phyloP scores from a whole-genome alignment of 495 filamentous ascomycete species.

The Bathelium albidoporum region DNA sequence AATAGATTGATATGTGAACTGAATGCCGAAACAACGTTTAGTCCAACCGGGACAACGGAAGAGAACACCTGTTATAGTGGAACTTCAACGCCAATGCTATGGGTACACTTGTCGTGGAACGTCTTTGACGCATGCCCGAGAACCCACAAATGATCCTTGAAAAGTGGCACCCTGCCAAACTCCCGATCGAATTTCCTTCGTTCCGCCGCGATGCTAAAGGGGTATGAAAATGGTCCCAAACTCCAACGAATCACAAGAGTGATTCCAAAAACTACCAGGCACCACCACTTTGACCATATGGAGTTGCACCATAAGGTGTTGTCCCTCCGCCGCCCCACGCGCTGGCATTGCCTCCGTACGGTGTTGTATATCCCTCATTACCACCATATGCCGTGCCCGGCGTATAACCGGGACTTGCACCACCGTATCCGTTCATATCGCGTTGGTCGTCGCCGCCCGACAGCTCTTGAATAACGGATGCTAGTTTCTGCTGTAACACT shows the following conservation, averaged over 20 bases:
- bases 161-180: too few relatives aligned
- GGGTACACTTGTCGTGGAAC: too few relatives aligned
- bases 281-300: conserved; percentile 12
- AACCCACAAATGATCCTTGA: too few relatives aligned
- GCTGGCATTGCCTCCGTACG: not conserved
- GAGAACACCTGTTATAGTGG: too few relatives aligned
- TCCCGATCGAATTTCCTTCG: not conserved
- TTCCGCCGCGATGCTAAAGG: not conserved
- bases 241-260: not conserved
- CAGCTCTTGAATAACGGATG: conserved; percentile 68
- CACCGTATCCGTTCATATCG: conserved; percentile 40
- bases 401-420: conserved; percentile 29
- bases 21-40: too few relatives aligned
- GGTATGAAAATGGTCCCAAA: not conserved
- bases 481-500: conserved; percentile 81
- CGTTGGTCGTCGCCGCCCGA: conserved; percentile 36
- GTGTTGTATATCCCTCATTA: not conserved
- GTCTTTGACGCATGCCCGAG: too few relatives aligned
- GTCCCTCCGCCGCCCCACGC: conserved; percentile 9
- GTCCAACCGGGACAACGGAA: too few relatives aligned
- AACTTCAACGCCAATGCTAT: too few relatives aligned
- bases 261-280: not conserved
- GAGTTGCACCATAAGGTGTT: conserved; percentile 16
- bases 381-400: conserved; percentile 47
- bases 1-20: too few relatives aligned